These are phyloP conservation scores for Steccherinum ochraceum DNA, from an alignment of 768 basidiomycete species.

Conservation along the genomic window DNA sequence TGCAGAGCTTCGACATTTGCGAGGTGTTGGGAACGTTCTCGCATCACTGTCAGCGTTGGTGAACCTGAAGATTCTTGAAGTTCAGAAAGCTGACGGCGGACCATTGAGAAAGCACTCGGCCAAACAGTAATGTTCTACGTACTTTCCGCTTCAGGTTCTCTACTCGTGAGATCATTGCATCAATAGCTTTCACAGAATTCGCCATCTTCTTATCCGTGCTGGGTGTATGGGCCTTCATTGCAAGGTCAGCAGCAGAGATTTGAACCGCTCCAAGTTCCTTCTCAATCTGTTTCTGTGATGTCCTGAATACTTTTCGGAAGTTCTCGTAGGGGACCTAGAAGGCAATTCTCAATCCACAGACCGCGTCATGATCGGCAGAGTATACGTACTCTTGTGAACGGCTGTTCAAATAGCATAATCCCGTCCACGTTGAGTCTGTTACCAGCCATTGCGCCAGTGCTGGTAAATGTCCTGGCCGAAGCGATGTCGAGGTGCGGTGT, in stretches of 20 bases:
- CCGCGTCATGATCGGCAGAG: background rate
- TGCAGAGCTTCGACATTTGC: constrained; percentile 53
- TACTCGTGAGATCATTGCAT: constrained; percentile 70
- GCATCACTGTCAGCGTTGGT: constrained; percentile 67
- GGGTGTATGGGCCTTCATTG: constrained; percentile 33
- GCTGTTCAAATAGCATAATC: constrained; percentile 77
- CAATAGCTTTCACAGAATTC: constrained; percentile 55
- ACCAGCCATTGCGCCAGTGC: constrained; percentile 20
- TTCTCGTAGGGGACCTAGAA: constrained; percentile 83
- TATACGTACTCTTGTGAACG: constrained; percentile 60
- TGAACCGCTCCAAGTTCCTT: constrained; percentile 65
- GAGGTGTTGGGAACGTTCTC: constrained; percentile 71
- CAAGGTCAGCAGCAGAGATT: constrained; percentile 52
- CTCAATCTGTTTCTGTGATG: constrained; percentile 76
- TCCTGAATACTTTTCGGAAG: constrained; percentile 82
- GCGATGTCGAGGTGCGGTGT: no score
- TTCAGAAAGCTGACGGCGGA: constrained; percentile 36
- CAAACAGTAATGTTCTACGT: no score
- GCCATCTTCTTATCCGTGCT: constrained; percentile 30
- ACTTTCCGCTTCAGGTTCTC: constrained; percentile 89
- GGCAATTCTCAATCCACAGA: no score
- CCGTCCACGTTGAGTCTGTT: constrained; percentile 68
- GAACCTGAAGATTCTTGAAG: constrained; percentile 38
- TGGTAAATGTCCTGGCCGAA: no score
- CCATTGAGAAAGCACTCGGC: background rate